A percentile compares a stretch with the other conserved stretches of the same genome.
Conservation (phyloP, 257 asterid species). For the Lithospermum erythrorhizon region DNA sequence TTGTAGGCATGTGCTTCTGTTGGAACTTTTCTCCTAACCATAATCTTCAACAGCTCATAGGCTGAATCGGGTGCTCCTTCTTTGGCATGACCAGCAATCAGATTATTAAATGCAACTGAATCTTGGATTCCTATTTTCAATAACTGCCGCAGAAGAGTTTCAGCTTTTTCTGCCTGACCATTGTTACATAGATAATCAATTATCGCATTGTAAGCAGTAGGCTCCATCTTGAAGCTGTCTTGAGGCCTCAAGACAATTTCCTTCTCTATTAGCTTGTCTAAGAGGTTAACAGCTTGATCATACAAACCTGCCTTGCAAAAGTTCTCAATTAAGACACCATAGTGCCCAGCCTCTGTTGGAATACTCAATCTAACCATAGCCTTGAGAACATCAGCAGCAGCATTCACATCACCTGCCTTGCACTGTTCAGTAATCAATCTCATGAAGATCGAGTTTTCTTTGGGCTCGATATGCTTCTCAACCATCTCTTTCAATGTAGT, state of each 20-base stretch:
- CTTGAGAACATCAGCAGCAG: conserved; percentile 66
- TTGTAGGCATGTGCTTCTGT: conserved; percentile 46
- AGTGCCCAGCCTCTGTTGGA: conserved; percentile 92
- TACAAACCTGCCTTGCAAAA: conserved; percentile 62
- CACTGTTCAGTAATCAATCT: conserved; percentile 59
- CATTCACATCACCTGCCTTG: conserved; percentile 61
- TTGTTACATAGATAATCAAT: conserved; percentile 72
- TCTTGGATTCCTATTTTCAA: conserved; percentile 89
- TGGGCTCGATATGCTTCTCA: conserved; percentile 46
- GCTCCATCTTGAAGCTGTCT: conserved; percentile 55
- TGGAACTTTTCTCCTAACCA: conserved; percentile 55
- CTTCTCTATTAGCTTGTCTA: conserved; percentile 80
- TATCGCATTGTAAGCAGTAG: conserved; percentile 61
- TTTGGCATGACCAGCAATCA: conserved; percentile 62
- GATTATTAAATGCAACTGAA: conserved; percentile 48
- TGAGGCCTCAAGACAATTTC: conserved; percentile 59
- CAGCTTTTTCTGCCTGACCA: conserved; percentile 76
- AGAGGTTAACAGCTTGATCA: conserved; percentile 51
- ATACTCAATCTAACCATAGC: conserved; percentile 68
- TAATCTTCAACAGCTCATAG: conserved; percentile 55
- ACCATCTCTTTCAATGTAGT: conserved; percentile 67
- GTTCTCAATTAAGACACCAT: conserved; percentile 72
- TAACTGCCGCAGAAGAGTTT: conserved; percentile 66
- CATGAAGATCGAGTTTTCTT: conserved; percentile 52
- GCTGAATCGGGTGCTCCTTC: conserved; percentile 75